Evolutionary conservation across 768 basidiomycete species (phyloP), one percentile per base, ranked within the genome.

Genomic region (Hydnum rufescens): DNA sequence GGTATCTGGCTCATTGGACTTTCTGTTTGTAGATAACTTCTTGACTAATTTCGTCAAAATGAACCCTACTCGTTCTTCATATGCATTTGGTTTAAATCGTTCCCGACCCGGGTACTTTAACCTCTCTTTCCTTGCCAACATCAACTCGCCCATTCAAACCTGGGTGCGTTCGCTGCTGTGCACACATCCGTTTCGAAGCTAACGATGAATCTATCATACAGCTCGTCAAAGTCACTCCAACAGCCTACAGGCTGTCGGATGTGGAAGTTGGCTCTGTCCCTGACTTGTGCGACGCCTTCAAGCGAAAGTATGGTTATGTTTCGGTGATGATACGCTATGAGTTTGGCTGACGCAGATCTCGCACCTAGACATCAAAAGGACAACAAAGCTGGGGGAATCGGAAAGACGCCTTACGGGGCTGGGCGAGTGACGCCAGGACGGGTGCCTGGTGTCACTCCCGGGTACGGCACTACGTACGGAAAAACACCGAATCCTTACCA

Each of bases 221-320:
- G 87, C 85, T 84, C 34, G 77, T 92, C 44, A 79, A 87, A 44
- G 84, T 90, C 42, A 74, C 82, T 4, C 88, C 87, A 1, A 80
- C 86, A 65, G 83, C 83, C 3, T 95, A 90, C 62, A 82, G 82
- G 61, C 74, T 96, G 18, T 88, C 87, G 59, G 87, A 90, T 57
- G 85, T 87, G 4, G 77, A 87, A 44, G 86, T 88, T 25, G 79
- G 85, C 4, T 89, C 87, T 32, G 87, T 97, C 25, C 80, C 85
- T 3, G 89, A 95, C 64, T 68, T 97, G 3, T 95, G 93, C 57
- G 92, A 96, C 63, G 90, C 92, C 19, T 97, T 97, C 77, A 96
- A 96, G 77, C 77, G 86, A 61, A 66, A 80, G 79, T 79, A 59
- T 60, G 19, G 16, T 13, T 32, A 5, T 19, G 22, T 29, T 32